Base-by-base conservation (phyloP, 257 asterid genomes). In the Petunia axillaris region DNA sequence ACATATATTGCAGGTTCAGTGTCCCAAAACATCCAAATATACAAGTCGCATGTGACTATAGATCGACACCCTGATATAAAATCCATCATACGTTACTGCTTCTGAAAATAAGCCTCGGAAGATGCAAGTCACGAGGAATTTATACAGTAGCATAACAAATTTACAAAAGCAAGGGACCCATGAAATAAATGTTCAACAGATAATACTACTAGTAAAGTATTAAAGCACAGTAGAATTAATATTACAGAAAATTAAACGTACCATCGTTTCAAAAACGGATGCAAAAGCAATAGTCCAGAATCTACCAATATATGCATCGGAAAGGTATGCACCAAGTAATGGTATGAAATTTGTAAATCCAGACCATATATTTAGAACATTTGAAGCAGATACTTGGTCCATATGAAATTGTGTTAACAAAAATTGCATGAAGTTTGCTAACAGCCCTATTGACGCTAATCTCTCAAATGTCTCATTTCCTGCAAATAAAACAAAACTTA, bases 401-500 rank as follows among this genome's bases (percentile, higher is more conserved):
- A 92, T 75, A 82, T 92, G 91, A 74, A 83, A 90, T 73, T 83
- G 68, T 35, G 88, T 88, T 58, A 87, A 67, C 84, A 90, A 81
- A 76, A 86, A 92, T 73, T 90, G 88, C 91, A 87, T 89, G 78
- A 92, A 90, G 81, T 92, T 92, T 59, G 91, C 93, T 4, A 84
- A 0, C 81, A 92, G 7, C 39, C 97, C 97, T 1, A 86, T 57
- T 2, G 88, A n/a, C 2, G 95, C 95, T 80, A 92, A 58, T 52
- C 97, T 92, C 85, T 90, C 97, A 79, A 85, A 84, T 2, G 93
- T 88, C 67, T 92, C 97, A 83, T 92, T 92, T 25, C 97, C 95
- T 92, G 88, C 75, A 75, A 50, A 25, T 35, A 48, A 8, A 9
- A 41, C 15, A 63, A 55, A 4, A 11, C 44, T 6, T 1, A 68